Percentiles rank a stretch among this genome's conserved stretches.
Conservation (phyloP, 345 rosid species). For the Salix viminalis region DNA sequence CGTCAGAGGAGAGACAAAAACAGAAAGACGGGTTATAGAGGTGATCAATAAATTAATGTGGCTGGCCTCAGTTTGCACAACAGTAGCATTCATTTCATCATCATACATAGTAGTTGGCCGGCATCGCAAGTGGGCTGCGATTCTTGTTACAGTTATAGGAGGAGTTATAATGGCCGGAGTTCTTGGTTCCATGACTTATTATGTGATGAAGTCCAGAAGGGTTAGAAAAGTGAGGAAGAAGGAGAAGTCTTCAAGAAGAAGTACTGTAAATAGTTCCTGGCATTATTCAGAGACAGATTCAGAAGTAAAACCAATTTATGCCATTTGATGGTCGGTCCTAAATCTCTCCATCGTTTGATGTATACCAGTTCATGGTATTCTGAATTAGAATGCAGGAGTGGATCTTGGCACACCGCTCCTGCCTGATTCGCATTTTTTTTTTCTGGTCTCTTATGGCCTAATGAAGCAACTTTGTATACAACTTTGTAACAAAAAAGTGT, state of each 20-base stretch:
- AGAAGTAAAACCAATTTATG: conserved; percentile 70
- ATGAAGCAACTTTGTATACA: too few species aligned
- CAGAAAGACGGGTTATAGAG: conserved; percentile 75
- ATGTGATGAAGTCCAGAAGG: conserved; percentile 62
- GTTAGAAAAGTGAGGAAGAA: conserved; percentile 51
- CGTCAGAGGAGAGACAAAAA: conserved; percentile 75
- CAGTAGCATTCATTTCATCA: conserved; percentile 68
- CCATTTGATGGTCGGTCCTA: conserved; percentile 38
- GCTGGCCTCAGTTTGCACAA: conserved; percentile 87
- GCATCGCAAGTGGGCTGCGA: conserved; percentile 65
- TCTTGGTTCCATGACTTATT: conserved; percentile 70
- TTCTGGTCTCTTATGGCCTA: too few species aligned
- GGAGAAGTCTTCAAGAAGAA: conserved; percentile 38
- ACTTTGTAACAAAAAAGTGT: background rate
- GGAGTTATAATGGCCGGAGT: conserved; percentile 65
- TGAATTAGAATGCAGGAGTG: too few species aligned
- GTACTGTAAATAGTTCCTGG: conserved; percentile 23
- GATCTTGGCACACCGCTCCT: too few species aligned
- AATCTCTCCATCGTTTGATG: background rate
- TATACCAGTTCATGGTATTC: too few species aligned
- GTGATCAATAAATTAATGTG: conserved; percentile 92
- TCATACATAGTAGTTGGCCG: conserved; percentile 83
- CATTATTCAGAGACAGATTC: conserved; percentile 51
- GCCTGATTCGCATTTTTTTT: too few species aligned
- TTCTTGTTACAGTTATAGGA: conserved; percentile 68